Evolutionary conservation across 108 stramenopile species (phyloP).

Genomic region (Hondaea fermentalgiana): DNA sequence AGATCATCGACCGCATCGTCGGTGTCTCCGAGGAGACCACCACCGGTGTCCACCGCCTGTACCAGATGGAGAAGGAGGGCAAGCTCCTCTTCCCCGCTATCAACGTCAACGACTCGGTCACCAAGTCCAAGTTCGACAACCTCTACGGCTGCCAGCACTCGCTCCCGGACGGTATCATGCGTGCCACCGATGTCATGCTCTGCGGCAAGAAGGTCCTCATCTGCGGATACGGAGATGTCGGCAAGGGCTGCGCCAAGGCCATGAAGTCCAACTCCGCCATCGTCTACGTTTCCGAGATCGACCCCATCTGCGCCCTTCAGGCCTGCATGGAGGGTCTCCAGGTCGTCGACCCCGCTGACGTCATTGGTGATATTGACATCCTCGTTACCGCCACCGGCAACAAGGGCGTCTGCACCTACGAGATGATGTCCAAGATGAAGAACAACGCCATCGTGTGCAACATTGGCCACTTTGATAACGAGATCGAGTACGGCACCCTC

Average conservation of each 20-base stretch:
- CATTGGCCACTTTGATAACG: slow-evolving; percentile 99
- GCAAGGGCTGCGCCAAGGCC: slow-evolving; percentile 98
- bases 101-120: slow-evolving; percentile 99
- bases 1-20: slow-evolving; percentile 79
- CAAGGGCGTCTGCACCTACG: slow-evolving; percentile 96
- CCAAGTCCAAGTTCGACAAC: slow-evolving; percentile 99
- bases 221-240: slow-evolving; percentile 99
- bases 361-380: slow-evolving; percentile 78
- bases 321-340: slow-evolving; percentile 99
- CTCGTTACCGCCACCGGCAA: slow-evolving; percentile 99
- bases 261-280: slow-evolving; percentile 96
- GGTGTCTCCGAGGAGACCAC: slow-evolving; percentile 99
- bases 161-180: slow-evolving; percentile 98
- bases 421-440: slow-evolving; percentile 96
- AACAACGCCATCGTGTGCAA: slow-evolving; percentile 99
- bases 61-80: slow-evolving; percentile 95
- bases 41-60: slow-evolving; percentile 98
- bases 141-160: slow-evolving; percentile 99
- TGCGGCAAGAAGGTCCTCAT: slow-evolving; percentile 94
- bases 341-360: slow-evolving; percentile 77
- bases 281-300: slow-evolving; percentile 95
- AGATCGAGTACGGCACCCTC: slow-evolving; percentile 97
- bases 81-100: slow-evolving; percentile 96
- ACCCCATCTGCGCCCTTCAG: slow-evolving; percentile 99
- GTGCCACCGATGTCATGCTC: slow-evolving; percentile 99